These are phyloP conservation scores for Alternaria tenuissima DNA, from an alignment of 2,329 filamentous ascomycete genomes.

Conservation along the genomic window DNA sequence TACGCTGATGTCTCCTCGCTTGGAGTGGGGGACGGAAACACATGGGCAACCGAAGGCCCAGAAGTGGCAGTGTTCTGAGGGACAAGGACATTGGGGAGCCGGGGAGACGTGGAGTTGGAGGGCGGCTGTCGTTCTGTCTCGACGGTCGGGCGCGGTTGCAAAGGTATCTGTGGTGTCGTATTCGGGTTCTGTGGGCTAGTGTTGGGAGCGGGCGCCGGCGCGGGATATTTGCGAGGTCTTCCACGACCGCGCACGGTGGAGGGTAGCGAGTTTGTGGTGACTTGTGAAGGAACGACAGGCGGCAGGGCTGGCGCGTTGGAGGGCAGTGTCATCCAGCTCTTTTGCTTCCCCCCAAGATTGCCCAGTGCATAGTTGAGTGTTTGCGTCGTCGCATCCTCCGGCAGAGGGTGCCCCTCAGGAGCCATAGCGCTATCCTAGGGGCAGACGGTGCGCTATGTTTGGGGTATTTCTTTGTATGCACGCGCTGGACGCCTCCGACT, in stretches of 20 bases:
- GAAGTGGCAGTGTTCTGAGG: constrained; percentile 4
- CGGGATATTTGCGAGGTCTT: constrained; percentile 20
- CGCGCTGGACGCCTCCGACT: constrained; percentile 12
- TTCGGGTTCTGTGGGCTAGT: background rate
- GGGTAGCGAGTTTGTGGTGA: constrained; percentile 1
- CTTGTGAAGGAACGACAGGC: background rate
- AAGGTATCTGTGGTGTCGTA: background rate
- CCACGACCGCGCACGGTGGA: constrained; percentile 16
- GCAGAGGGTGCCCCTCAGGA: constrained; percentile 5
- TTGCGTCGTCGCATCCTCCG: constrained; percentile 23
- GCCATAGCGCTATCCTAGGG: constrained; percentile 18
- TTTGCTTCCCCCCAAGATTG: constrained; percentile 40
- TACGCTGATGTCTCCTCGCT: constrained; percentile 60
- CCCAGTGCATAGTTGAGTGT: constrained; percentile 43
- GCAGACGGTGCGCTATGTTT: background rate
- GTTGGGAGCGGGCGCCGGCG: background rate
- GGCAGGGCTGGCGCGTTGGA: background rate
- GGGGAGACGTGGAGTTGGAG: constrained; percentile 47
- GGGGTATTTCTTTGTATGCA: background rate
- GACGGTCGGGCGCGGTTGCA: constrained; percentile 4
- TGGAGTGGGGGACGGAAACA: constrained; percentile 69
- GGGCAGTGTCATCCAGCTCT: constrained; percentile 42
- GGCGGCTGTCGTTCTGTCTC: constrained; percentile 26
- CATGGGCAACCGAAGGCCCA: constrained; percentile 31
- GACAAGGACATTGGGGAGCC: constrained; percentile 40